Evolutionary conservation across 768 basidiomycete species (phyloP).

Genomic region (Gloeostereum incarnatum): DNA sequence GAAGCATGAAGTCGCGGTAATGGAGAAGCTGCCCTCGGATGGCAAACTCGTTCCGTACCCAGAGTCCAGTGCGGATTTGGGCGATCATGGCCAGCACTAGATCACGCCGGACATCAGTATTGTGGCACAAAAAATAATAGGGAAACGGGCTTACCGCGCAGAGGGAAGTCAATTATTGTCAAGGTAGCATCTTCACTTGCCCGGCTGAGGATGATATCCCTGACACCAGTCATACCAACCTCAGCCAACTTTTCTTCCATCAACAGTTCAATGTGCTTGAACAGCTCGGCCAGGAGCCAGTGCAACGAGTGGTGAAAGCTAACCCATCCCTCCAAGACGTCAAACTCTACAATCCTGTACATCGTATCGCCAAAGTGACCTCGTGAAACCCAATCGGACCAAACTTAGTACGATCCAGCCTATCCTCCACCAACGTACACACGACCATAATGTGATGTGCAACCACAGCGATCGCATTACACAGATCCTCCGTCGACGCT

Average conservation of each 20-base stretch:
- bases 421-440: conserved; percentile 57
- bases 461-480: conserved; percentile 59
- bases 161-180: conserved; percentile 78
- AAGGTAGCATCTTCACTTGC: conserved; percentile 63
- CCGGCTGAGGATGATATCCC: conserved; percentile 51
- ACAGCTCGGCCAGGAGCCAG: conserved; percentile 83
- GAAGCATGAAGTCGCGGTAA: conserved; percentile 92
- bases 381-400: conserved; percentile 52
- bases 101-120: conserved; percentile 1
- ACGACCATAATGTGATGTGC: conserved; percentile 65
- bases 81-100: conserved; percentile 85
- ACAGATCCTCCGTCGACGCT: conserved; percentile 47
- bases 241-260: conserved; percentile 41
- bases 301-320: conserved; percentile 91
- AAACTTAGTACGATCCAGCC: conserved; percentile 61
- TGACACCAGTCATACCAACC: conserved; percentile 43
- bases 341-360: conserved; percentile 66
- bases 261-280: conserved; percentile 73
- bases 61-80: conserved; percentile 89
- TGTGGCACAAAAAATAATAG: background rate
- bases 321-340: conserved; percentile 73
- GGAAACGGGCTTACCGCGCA: conserved; percentile 56
- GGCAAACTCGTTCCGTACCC: conserved; percentile 96
- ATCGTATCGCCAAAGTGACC: conserved; percentile 52
- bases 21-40: conserved; percentile 93